Evolutionary conservation across 139 green algal genomes (phyloP), one percentile per base, ranked within the genome.

Genomic region (Tetratostichococcus sp.): DNA sequence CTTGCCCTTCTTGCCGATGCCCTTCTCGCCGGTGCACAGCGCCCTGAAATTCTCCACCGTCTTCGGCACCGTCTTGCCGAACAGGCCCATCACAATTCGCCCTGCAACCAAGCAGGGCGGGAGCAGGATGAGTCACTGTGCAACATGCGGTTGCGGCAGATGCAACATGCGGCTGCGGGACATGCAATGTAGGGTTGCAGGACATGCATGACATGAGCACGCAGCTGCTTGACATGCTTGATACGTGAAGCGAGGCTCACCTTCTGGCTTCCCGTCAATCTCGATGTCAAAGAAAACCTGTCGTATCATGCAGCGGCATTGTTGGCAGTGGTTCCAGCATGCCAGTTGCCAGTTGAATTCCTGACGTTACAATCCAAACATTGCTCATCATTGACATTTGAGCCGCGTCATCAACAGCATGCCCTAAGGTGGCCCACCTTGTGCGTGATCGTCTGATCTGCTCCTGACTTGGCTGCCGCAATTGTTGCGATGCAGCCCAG

Each of bases 41-140:
- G 84, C 84, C n/a, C 86, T 67, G 83, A 95, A 97, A 76, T 97
- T 97, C 76, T 95, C 92, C 4, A 82, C 86, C 16, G 92, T 97
- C 75, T 95, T 95, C 43, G 91, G 91, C 16, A 94, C 92, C 0
- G 76, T 77, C 14, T 96, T 90, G 35, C 92, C 89, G 75, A 89
- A 97, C 65, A 96, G 73, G 28, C 91, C 91, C 71, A 95, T 91
- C n/a, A 94, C 90, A 30, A 97, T 89, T 16, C 89, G 80, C 4
- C 91, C 91, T 90, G 84, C 58, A 34, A 67, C 1, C 16, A 5
- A 39, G 65, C 65, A 39, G 57, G 28, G 21, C 23, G n/a, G n/a
- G 30, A 31, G 62, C 62, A 69, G 19, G 2, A 62, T 32, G 34
- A 77, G 70, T 30, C 66, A 66, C 17, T 77, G 58, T 66, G 59